Evolutionary conservation across 108 stramenopile species (phyloP).

Genomic region (Nitzschia sp.): DNA sequence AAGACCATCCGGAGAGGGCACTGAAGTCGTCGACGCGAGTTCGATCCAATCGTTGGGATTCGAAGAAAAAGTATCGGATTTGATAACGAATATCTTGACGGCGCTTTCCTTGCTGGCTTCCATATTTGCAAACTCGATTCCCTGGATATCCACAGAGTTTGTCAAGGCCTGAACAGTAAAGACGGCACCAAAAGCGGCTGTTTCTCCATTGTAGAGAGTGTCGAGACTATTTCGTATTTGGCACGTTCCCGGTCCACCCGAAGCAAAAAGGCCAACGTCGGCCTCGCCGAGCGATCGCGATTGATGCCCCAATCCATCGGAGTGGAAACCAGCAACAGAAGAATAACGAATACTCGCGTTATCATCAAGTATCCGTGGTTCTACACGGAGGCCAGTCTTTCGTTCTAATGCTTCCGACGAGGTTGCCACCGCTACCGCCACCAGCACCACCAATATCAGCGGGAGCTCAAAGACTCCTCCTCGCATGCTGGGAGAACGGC

Average conservation of each 20-base stretch:
- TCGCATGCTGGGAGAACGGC: too few relatives aligned
- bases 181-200: background rate
- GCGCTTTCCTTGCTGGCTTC: background rate
- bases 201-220: conserved; percentile 12
- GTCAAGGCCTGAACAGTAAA: conserved; percentile 10
- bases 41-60: background rate
- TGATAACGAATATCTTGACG: background rate
- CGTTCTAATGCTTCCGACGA: background rate
- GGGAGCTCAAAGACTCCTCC: too few relatives aligned
- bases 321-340: background rate
- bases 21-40: background rate
- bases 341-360: too few relatives aligned
- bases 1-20: conserved; percentile 14
- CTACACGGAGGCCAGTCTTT: background rate
- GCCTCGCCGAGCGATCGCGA: background rate
- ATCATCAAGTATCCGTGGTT: too few relatives aligned
- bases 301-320: too few relatives aligned
- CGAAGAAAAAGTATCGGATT: conserved; percentile 6
- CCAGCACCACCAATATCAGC: too few relatives aligned
- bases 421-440: too few relatives aligned
- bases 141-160: conserved; percentile 9
- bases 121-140: conserved; percentile 10
- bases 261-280: background rate
- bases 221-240: conserved; percentile 15
- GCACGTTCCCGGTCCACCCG: conserved; percentile 3